These are phyloP conservation scores for Fusarium duplospermum DNA, from an alignment of 2,329 filamentous ascomycete genomes.

Conservation along the genomic window DNA sequence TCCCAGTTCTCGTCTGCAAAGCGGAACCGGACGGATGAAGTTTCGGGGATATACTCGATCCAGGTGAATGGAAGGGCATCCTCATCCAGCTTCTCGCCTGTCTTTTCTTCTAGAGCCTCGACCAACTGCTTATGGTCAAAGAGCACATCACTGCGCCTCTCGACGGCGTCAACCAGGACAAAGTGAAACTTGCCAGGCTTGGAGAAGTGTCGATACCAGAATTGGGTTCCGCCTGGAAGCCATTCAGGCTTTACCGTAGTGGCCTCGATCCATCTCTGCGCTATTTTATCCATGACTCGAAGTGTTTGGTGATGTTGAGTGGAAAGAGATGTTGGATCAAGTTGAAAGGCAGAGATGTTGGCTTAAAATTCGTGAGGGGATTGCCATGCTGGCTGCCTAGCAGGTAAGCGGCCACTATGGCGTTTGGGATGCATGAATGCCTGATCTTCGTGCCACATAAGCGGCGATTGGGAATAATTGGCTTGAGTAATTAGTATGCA, in stretches of 20 bases:
- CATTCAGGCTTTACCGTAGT: constrained; percentile 38
- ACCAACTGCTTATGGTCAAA: constrained; percentile 43
- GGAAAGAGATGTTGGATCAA: not conserved
- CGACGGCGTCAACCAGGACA: constrained; percentile 31
- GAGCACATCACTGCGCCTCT: constrained; percentile 19
- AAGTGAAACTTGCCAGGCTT: constrained; percentile 33
- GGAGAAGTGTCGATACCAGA: constrained; percentile 42
- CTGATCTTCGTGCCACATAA: not conserved
- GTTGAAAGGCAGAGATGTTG: not conserved
- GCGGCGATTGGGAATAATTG: not conserved
- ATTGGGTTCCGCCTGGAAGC: constrained; percentile 31
- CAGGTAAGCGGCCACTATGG: not conserved
- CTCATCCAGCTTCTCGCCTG: constrained; percentile 9
- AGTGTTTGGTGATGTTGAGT: not conserved
- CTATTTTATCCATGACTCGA: not conserved
- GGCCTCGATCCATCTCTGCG: constrained; percentile 12
- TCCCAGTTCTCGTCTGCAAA: constrained; percentile 32
- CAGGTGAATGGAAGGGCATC: constrained; percentile 37
- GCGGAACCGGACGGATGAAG: constrained; percentile 32
- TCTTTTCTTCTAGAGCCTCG: constrained; percentile 18
- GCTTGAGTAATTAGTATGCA: not conserved
- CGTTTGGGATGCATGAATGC: not conserved
- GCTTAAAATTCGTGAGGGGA: not conserved
- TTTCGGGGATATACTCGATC: constrained; percentile 31
- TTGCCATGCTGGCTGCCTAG: not conserved